These are phyloP conservation scores for Fusarium sp. DNA, from an alignment of 2,329 filamentous ascomycete species.

Conservation along the genomic window DNA sequence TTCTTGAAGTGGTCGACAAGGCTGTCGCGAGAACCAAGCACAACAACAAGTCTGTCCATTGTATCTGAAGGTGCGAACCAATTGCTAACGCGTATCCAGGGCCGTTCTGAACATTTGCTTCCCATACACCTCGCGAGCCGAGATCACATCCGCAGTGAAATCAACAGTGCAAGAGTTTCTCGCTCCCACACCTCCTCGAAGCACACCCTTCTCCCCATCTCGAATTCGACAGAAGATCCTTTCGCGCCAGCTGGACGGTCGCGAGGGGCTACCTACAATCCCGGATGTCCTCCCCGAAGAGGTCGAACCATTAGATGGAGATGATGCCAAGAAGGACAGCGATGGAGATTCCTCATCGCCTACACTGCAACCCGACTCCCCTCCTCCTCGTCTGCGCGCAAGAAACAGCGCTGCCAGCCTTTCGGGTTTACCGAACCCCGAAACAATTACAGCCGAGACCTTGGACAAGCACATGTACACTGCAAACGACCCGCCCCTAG, in stretches of 20 bases:
- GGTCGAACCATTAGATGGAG: slow-evolving; percentile 54
- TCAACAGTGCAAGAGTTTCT: slow-evolving; percentile 89
- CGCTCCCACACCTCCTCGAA: slow-evolving; percentile 71
- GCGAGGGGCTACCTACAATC: slow-evolving; percentile 60
- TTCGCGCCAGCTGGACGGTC: slow-evolving; percentile 66
- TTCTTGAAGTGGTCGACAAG: slow-evolving; percentile 86
- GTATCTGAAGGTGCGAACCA: background rate
- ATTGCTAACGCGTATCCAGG: slow-evolving; percentile 47
- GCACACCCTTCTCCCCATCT: slow-evolving; percentile 84
- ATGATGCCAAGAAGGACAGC: slow-evolving; percentile 53
- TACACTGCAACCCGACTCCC: slow-evolving; percentile 65
- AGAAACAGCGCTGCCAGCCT: slow-evolving; percentile 48
- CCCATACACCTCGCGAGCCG: slow-evolving; percentile 94
- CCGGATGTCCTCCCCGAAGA: slow-evolving; percentile 59
- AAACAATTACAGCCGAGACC: slow-evolving; percentile 85
- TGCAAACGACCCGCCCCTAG: slow-evolving; percentile 83
- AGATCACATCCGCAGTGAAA: slow-evolving; percentile 91
- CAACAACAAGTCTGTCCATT: slow-evolving; percentile 74
- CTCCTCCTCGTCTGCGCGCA: slow-evolving; percentile 51
- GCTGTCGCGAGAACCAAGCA: slow-evolving; percentile 87
- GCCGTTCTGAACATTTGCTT: slow-evolving; percentile 91
- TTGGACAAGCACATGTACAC: slow-evolving; percentile 91
- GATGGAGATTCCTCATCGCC: slow-evolving; percentile 70
- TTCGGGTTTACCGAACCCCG: slow-evolving; percentile 73
- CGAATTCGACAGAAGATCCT: slow-evolving; percentile 89